Base-by-base conservation (phyloP, 805 yeast genomes). In the Sporopachydermia lactativora region DNA sequence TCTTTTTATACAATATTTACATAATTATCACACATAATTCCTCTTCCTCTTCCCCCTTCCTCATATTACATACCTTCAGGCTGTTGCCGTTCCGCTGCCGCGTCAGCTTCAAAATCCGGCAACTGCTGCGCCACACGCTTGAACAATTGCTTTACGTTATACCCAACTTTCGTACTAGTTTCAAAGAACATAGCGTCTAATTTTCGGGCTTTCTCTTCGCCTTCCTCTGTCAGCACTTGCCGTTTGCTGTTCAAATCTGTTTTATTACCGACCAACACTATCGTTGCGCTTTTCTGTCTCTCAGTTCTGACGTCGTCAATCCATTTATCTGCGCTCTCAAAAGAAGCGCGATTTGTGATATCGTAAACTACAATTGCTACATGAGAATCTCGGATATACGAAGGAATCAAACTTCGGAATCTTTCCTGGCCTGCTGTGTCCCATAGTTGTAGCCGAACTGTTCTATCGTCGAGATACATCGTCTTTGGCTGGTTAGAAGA, bases 281-380 rank as follows among this genome's bases (percentile, higher is more conserved):
- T 69, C 47, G 89, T 77, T 19, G 89, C 97, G 55, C 86, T 85
- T 19, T 70, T 68, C 6, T 96, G 96, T 47, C 97, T 71, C 63
- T 89, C 98, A 46, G 84, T 78, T 54, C 81, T 81, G 4, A 92
- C 96, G 56, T 89, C 96, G 50, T 83, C 92, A 48, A 85, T 77
- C 98, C 98, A 92, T 58, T 83, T 82, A 49, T 75, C 75, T 49
- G 92, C 76, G 49, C 80, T 79, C 44, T 78, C 80, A 61, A 89
- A 89, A 15, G 94, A 76, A 52, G 82, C 82, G 34, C 64, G 63
- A 41, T 55, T 81, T 4, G 96, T 85, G 44, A 89, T 81, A 57
- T 92, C 98, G 62, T 89, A 89, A 16, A 94, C 95, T 18, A 92
- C 79, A 38, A 92, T 94, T 0, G 98, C 97, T n/a, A 92, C 97